These are phyloP conservation scores for Solanum dulcamara DNA, from an alignment of 257 asterid species.

Conservation along the genomic window DNA sequence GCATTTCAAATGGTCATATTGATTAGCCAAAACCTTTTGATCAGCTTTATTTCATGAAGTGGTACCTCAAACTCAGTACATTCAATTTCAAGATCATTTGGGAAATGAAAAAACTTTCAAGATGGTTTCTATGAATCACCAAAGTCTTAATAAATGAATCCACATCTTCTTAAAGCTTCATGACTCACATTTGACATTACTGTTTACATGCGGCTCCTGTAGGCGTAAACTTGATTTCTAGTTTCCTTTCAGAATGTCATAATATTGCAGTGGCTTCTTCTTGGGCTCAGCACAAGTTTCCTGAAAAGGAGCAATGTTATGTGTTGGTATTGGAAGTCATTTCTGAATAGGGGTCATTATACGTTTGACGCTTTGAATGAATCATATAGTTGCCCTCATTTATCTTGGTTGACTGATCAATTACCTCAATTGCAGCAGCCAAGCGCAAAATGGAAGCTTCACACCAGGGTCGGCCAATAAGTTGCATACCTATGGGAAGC, in stretches of 20 bases:
- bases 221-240: conserved; percentile 2
- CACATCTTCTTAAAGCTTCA: not conserved
- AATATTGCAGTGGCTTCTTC: conserved; percentile 71
- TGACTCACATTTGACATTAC: not conserved
- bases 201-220: not conserved
- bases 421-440: conserved; percentile 84
- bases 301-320: conserved; percentile 24
- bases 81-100: not conserved
- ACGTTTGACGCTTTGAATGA: not conserved
- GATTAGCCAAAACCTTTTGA: not conserved
- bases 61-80: not conserved
- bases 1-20: not conserved
- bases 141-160: not conserved
- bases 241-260: conserved; percentile 62
- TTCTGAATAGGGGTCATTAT: not conserved
- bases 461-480: conserved; percentile 94
- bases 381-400: not conserved
- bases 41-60: not conserved
- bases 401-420: not conserved
- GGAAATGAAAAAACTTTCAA: not conserved
- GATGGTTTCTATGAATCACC: not conserved
- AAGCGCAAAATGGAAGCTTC: conserved; percentile 84
- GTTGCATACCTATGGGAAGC: conserved; percentile 87
- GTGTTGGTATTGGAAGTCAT: not conserved
- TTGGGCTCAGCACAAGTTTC: conserved; percentile 49